Evolutionary conservation across 2,329 filamentous ascomycete species (phyloP), one percentile per base, ranked within the genome.

Genomic region (Plenodomus lindquistii): DNA sequence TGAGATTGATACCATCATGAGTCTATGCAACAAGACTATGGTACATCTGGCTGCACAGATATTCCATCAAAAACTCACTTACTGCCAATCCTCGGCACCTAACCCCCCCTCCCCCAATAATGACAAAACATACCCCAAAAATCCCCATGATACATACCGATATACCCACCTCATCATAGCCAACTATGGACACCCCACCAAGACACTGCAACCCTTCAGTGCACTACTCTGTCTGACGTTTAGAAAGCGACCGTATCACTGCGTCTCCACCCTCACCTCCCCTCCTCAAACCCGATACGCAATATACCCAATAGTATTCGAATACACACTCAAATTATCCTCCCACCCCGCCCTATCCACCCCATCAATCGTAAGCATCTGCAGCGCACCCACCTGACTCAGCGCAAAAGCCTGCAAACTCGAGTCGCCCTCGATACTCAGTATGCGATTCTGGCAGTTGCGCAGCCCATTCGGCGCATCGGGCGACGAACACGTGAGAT

Each of bases 361-460:
- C 0, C 74, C 73, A 55, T 81, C 71, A 42, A 74, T 65, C 3
- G 75, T 73, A 38, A 81, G 66, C 75, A 80, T 79, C 46, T 75
- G 75, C 37, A 72, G 70, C 3, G 72, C 72, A 4, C 75, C 75
- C 4, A 81, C 72, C n/a, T 78, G 75, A 53, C 73, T 81, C 29
- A 81, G 64, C 3, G 74, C 73, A 58, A 81, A 83, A 0, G 80
- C 70, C 24, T 66, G 66, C 10, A 78, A 60, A 37, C 47, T 62
- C 1, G 54, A 63, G 9, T 63, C 68, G 3, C 75, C 76, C 48
- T 80, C 78, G 34, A 82, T 64, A 42, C 73, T 76, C 44, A 81
- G 70, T 34, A 82, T 80, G n/a, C 70, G 66, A 43, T 69, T 74
- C 66, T 83, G 81, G 56, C 81, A 83, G 17, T 69, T 55, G 19